Evolutionary conservation across 768 basidiomycete genomes (phyloP).

Genomic region (Boletus vinaceobasis): DNA sequence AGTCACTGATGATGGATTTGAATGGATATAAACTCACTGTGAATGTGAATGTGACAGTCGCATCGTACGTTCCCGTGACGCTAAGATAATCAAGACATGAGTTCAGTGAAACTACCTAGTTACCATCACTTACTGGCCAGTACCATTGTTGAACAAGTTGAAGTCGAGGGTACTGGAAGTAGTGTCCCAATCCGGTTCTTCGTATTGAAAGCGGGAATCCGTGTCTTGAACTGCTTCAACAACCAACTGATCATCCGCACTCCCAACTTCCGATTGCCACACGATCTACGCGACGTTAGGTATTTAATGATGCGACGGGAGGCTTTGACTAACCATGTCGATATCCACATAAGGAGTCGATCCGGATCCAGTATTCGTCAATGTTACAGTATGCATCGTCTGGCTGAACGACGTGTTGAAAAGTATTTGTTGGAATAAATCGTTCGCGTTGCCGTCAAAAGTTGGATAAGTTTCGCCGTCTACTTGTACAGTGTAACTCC

Average conservation of each 20-base stretch:
- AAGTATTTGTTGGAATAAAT: constrained; percentile 40
- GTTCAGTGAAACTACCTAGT: not conserved
- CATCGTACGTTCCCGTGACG: constrained; percentile 32
- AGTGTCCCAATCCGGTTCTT: constrained; percentile 35
- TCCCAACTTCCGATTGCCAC: constrained; percentile 30
- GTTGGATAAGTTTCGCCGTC: constrained; percentile 33
- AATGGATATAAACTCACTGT: constrained; percentile 28
- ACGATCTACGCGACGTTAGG: constrained; percentile 17
- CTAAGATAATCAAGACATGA: constrained; percentile 20
- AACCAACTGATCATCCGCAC: constrained; percentile 8
- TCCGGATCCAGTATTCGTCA: constrained; percentile 35
- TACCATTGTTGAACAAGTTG: constrained; percentile 39
- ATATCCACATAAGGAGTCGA: constrained; percentile 40
- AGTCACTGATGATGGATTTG: constrained; percentile 1
- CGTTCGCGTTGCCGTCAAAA: constrained; percentile 27
- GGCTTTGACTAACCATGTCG: constrained; percentile 37
- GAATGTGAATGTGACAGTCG: constrained; percentile 39
- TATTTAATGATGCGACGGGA: not conserved
- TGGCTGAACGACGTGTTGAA: constrained; percentile 36
- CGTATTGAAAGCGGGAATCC: constrained; percentile 39
- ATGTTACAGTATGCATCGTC: constrained; percentile 34
- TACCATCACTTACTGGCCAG: constrained; percentile 37
- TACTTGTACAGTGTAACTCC: constrained; percentile 40
- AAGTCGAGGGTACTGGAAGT: constrained; percentile 30
- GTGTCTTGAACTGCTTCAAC: constrained; percentile 32